Evolutionary conservation across 768 basidiomycete genomes (phyloP).

Genomic region (Phlebiopsis gigantea): DNA sequence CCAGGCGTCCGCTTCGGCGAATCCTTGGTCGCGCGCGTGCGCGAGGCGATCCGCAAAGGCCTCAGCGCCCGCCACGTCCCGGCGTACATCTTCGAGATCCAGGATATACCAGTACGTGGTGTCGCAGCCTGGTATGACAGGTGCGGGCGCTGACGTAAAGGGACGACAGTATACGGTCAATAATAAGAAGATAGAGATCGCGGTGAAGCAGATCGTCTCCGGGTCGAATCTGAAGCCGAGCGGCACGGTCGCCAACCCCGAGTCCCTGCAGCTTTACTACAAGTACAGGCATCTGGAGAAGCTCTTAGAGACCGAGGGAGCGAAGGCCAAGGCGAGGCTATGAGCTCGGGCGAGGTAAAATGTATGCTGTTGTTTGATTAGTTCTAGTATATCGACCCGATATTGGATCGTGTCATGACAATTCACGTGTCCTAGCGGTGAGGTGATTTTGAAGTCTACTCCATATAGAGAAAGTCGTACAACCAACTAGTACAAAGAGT

Average conservation of each 20-base stretch:
- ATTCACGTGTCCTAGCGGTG: no score
- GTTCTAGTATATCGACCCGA: no score
- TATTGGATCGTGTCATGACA: no score
- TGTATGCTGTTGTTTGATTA: not conserved
- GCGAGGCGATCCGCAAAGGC: slow-evolving; percentile 49
- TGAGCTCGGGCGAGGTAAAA: not conserved
- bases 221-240: slow-evolving; percentile 59
- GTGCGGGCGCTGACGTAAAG: not conserved
- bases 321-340: slow-evolving; percentile 13
- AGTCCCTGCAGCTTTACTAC: slow-evolving; percentile 59
- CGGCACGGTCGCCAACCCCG: slow-evolving; percentile 72
- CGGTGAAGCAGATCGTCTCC: slow-evolving; percentile 74
- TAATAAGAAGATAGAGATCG: slow-evolving; percentile 76
- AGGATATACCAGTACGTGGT: slow-evolving; percentile 61
- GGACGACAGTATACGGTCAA: slow-evolving; percentile 62
- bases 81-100: slow-evolving; percentile 54
- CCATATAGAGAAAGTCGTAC: no score
- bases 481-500: no score
- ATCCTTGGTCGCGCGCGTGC: slow-evolving; percentile 48
- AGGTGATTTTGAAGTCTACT: no score
- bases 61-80: slow-evolving; percentile 75
- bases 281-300: slow-evolving; percentile 51
- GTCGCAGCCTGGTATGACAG: not conserved
- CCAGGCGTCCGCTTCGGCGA: slow-evolving; percentile 40
- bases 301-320: slow-evolving; percentile 7